Percentiles rank a stretch among this genome's conserved stretches.
phyloP scores from a whole-genome alignment of 306 rosid genomes.

The Vigna nakashimae region DNA sequence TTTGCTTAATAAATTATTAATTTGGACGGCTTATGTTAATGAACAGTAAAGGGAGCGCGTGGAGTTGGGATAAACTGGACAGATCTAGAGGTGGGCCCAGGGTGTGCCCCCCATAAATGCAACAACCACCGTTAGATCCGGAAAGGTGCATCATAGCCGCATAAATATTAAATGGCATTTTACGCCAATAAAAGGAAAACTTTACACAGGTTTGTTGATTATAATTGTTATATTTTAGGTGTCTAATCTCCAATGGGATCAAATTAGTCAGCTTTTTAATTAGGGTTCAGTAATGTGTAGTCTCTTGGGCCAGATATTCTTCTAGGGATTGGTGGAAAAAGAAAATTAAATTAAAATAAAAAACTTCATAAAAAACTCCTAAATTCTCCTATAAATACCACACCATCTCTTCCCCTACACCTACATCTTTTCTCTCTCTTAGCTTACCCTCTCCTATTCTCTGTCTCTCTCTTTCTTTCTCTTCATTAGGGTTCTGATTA shows the following conservation, averaged over 20 bases:
- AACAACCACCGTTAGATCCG: constrained; percentile 83
- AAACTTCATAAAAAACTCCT: constrained; percentile 34
- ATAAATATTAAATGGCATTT: constrained; percentile 48
- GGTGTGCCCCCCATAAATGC: constrained; percentile 60
- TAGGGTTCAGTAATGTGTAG: constrained; percentile 60
- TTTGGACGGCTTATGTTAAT: constrained; percentile 32
- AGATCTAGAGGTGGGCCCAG: constrained; percentile 64
- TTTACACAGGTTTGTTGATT: constrained; percentile 15
- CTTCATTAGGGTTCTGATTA: constrained; percentile 47
- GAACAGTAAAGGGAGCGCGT: constrained; percentile 57
- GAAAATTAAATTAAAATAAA: constrained; percentile 7
- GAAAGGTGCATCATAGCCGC: constrained; percentile 71
- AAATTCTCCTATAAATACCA: constrained; percentile 71
- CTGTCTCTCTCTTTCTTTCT: background rate
- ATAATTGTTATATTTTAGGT: constrained; percentile 31
- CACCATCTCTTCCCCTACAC: constrained; percentile 53
- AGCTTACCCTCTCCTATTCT: constrained; percentile 32
- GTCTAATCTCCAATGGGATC: constrained; percentile 51
- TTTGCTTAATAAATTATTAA: background rate
- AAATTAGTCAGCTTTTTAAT: constrained; percentile 69
- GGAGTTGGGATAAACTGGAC: constrained; percentile 53
- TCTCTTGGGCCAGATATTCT: constrained; percentile 93
- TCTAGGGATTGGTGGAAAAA: constrained; percentile 87
- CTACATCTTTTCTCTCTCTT: constrained; percentile 36
- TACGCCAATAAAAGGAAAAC: constrained; percentile 18